A percentile compares a stretch with the other conserved stretches of the same genome.
Conservation (phyloP, 2,329 filamentous ascomycete species). For the Alternaria dauci region DNA sequence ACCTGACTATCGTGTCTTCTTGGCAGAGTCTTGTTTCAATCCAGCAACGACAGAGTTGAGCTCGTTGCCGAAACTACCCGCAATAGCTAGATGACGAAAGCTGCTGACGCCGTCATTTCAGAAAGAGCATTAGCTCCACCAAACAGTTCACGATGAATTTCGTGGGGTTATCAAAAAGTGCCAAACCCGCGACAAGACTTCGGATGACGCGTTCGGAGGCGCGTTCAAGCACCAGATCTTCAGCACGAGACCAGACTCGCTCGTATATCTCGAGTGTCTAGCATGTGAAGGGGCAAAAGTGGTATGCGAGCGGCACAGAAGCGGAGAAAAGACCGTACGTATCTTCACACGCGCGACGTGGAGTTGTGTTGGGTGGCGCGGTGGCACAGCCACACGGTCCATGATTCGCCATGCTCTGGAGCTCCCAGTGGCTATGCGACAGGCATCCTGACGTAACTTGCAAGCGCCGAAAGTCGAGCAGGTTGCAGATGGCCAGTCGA, state of each 20-base stretch:
- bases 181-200: background rate
- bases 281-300: slow-evolving; percentile 16
- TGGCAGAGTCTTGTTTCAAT: too few relatives aligned
- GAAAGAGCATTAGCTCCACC: background rate
- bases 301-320: background rate
- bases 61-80: background rate
- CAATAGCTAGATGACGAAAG: background rate
- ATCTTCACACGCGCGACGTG: background rate
- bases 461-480: slow-evolving; percentile 28
- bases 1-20: too few relatives aligned
- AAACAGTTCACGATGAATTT: background rate
- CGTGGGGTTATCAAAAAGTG: background rate
- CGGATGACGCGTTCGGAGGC: slow-evolving; percentile 17
- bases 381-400: slow-evolving; percentile 7
- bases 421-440: slow-evolving; percentile 3
- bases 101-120: background rate
- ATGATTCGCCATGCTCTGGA: slow-evolving; percentile 6
- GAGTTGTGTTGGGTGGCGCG: slow-evolving; percentile 6
- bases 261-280: background rate
- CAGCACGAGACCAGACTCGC: background rate
- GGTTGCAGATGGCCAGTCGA: slow-evolving; percentile 15
- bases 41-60: too few relatives aligned
- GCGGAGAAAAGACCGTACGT: background rate
- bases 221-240: slow-evolving; percentile 1
- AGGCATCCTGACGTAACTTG: slow-evolving; percentile 21